Base-by-base conservation (phyloP, 768 basidiomycete genomes). In the Agaricus blazei region DNA sequence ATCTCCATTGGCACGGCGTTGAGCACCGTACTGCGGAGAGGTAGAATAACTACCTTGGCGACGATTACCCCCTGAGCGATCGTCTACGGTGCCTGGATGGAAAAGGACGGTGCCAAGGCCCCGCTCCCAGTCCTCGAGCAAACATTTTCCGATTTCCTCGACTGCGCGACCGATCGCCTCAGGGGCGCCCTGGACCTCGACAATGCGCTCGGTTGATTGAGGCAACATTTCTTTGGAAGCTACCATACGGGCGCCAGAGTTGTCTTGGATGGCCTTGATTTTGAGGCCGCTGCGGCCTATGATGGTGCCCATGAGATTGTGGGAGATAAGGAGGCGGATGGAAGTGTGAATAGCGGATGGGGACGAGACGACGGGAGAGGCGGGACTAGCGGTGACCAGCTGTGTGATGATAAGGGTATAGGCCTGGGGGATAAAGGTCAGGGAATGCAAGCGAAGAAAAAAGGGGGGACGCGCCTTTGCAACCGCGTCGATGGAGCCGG, bases 211-310 rank as follows among this genome's bases (percentile, higher is more conserved):
- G 46, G 97, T 99, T 31, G 96, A 98, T 72, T 98, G 97, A 31
- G 97, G 95, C 44, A 99, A 83, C 90, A 98, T 98, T 67, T 98
- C 97, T 72, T 98, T 98, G 58, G 92, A 91, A 43, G 97, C 97
- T 54, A 98, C 89, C 95, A 99, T 99, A 54, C 97, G 89, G 19
- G 93, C 94, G 49, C 94, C 93, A 38, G 96, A 96, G 46, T 81
- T 75, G 70, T 98, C 96, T 69, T 99, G 97, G 68, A 99, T 98
- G 66, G 93, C 90, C 76, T 98, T 98, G 72, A 99, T 98, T 83
- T 97, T 98, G 70, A 92, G 84, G 63, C 97, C 97, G 52, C 76
- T 88, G 61, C 95, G 88, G 63, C 97, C 97, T 64, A 98, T 98
- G 75, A 99, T 90, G 58, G 93, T 94, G 51, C 97, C 97, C 97